Evolutionary conservation across 257 asterid genomes (phyloP), one percentile per base, ranked within the genome.

Genomic region (Capsicum chinense): DNA sequence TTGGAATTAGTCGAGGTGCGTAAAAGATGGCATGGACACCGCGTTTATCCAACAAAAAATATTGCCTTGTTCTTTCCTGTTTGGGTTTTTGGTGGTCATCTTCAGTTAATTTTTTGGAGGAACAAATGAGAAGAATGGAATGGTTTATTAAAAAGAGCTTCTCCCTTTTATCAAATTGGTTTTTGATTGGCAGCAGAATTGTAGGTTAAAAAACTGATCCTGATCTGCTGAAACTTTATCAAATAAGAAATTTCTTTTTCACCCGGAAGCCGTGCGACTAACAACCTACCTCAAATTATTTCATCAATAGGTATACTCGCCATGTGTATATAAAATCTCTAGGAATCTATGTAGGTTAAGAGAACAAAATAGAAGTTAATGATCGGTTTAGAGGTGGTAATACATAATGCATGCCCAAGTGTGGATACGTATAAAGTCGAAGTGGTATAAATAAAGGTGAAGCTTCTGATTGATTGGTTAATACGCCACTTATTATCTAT

Each of bases 101-200:
- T 69, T 69, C 79, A 42, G 79, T 69, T 69, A 0, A 69, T 69
- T 69, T 8, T 69, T 69, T 69, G 56, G 56, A 42, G 33, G 79
- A 69, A 42, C 79, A 42, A 69, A 16, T 69, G 79, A 42, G 56
- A 16, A 69, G 56, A 69, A 42, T 16, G 56, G 56, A 7, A 35
- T 0, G 35, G 48, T 35, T 15, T 37, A 68, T 68, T 68, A 37
- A 5, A 57, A 57, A 17, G 2, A 59, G 64, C 11, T 59, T 59
- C 4, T 59, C 17, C 63, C 63, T 57, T 57, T 59, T 59, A 17
- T 59, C 12, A 59, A 59, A 59, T 7, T 59, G 26, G 26, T 7
- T 16, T 17, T 59, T 59, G 26, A 21, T 5, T 59, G 64, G 26
- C 26, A 59, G 64, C 7, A 57, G 11, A 59, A 59, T 59, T 59